These are phyloP conservation scores for Chlorociboria aeruginascens DNA, from an alignment of 495 filamentous ascomycete species.

Conservation along the genomic window DNA sequence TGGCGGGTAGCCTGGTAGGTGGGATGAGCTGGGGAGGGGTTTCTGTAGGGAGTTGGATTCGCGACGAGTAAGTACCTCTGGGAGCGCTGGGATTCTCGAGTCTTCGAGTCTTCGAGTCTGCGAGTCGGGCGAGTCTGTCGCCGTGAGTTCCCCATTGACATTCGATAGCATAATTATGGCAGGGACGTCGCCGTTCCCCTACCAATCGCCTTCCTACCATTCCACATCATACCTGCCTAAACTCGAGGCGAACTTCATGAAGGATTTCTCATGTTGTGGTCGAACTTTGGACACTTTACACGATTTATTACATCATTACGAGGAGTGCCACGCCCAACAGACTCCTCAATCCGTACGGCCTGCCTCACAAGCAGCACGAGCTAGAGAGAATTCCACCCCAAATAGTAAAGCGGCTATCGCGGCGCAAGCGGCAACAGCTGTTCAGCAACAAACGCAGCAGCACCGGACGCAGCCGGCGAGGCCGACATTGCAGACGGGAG, in stretches of 20 bases:
- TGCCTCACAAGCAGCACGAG: slow-evolving; percentile 19
- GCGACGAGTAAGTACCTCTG: slow-evolving; percentile 77
- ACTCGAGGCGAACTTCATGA: slow-evolving; percentile 94
- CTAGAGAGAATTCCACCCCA: slow-evolving; percentile 22
- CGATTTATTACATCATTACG: slow-evolving; percentile 91
- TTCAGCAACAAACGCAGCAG: slow-evolving; percentile 44
- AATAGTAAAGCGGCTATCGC: slow-evolving; percentile 46
- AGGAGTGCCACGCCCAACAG: slow-evolving; percentile 75
- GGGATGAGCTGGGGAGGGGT: slow-evolving; percentile 98
- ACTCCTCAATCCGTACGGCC: slow-evolving; percentile 32
- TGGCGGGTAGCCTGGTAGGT: slow-evolving; percentile 75
- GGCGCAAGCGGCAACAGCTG: slow-evolving; percentile 32
- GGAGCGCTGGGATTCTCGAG: background rate
- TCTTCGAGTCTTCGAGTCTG: too few species aligned
- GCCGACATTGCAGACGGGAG: slow-evolving; percentile 24
- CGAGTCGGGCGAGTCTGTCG: too few species aligned
- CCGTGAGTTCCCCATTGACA: slow-evolving; percentile 14
- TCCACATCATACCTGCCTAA: slow-evolving; percentile 97
- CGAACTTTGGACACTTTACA: slow-evolving; percentile 78
- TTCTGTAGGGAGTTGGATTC: slow-evolving; percentile 92
- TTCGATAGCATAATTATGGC: slow-evolving; percentile 78
- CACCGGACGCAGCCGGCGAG: slow-evolving; percentile 26
- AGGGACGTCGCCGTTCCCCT: slow-evolving; percentile 82
- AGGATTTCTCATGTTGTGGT: slow-evolving; percentile 89
- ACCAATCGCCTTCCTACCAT: slow-evolving; percentile 90